These are phyloP conservation scores for Nematodospora valgi DNA, from an alignment of 805 yeast genomes.

Conservation along the genomic window DNA sequence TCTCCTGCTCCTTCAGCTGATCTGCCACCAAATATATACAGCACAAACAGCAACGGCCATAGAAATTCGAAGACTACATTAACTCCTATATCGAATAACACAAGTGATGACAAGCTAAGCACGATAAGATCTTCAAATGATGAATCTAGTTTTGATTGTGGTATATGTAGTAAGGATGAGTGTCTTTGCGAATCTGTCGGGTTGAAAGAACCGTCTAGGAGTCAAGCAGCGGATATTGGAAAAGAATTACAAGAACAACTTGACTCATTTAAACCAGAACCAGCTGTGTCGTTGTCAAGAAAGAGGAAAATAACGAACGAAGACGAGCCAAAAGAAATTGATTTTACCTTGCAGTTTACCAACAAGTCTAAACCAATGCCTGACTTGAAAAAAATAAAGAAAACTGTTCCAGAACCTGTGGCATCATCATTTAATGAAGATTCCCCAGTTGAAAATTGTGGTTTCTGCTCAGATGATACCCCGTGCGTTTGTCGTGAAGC, in stretches of 20 bases:
- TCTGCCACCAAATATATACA: constrained; percentile 35
- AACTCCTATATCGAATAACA: constrained; percentile 13
- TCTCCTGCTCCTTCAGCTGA: constrained; percentile 54
- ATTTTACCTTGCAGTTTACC: constrained; percentile 49
- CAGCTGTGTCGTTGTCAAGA: constrained; percentile 59
- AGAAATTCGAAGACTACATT: constrained; percentile 5
- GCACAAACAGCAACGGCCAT: constrained; percentile 5
- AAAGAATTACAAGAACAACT: constrained; percentile 30
- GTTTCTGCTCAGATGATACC: constrained; percentile 88
- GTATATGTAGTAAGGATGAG: constrained; percentile 64
- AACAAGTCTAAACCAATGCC: constrained; percentile 33
- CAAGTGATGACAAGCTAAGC: constrained; percentile 13
- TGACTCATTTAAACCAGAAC: constrained; percentile 51
- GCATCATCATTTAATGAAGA: constrained; percentile 35
- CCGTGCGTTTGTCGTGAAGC: constrained; percentile 91
- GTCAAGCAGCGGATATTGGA: constrained; percentile 6
- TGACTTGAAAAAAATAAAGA: constrained; percentile 30
- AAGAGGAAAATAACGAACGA: constrained; percentile 15
- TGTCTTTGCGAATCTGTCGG: constrained; percentile 63
- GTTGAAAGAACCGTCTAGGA: constrained; percentile 22
- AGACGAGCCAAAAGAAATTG: constrained; percentile 42
- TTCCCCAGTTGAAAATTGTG: constrained; percentile 73
- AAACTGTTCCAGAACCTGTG: constrained; percentile 3
- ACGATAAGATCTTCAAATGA: constrained; percentile 7
- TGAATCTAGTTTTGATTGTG: constrained; percentile 46